Conservation (phyloP, 768 basidiomycete species). For the Hygrocybe punicea region DNA sequence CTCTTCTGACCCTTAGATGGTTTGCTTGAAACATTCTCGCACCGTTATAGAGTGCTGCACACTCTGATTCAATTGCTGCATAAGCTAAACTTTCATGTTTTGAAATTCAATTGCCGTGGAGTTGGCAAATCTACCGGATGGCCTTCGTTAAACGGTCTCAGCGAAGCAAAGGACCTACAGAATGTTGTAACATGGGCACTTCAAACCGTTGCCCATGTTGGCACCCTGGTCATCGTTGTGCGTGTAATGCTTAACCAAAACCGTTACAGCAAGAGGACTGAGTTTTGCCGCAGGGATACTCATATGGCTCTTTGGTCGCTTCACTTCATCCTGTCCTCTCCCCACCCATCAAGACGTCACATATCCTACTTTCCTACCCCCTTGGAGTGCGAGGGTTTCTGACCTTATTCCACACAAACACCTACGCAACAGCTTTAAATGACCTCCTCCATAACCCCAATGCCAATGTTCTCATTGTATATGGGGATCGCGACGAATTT, state of each 20-base stretch:
- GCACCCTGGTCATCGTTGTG: conserved; percentile 59
- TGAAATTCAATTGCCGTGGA: conserved; percentile 75
- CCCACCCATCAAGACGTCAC: conserved; percentile 50
- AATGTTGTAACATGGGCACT: conserved; percentile 58
- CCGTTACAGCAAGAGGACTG: conserved; percentile 3
- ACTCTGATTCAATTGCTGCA: conserved; percentile 43
- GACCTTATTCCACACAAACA: conserved; percentile 60
- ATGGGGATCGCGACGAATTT: conserved; percentile 71
- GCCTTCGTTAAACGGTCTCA: conserved; percentile 67
- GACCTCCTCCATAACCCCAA: conserved; percentile 45
- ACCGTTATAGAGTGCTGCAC: conserved; percentile 41
- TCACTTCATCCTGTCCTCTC: conserved; percentile 59
- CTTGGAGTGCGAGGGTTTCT: conserved; percentile 62
- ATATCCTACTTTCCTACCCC: conserved; percentile 76
- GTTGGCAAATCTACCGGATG: conserved; percentile 72
- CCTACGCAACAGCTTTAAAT: conserved; percentile 52
- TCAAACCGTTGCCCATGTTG: conserved; percentile 39
- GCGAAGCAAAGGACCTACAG: conserved; percentile 67
- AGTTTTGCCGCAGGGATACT: conserved; percentile 63
- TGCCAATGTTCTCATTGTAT: conserved; percentile 58
- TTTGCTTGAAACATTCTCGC: not conserved
- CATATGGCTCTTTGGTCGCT: conserved; percentile 71
- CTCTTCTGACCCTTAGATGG: not conserved
- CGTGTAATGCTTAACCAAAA: conserved; percentile 20
- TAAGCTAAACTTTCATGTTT: conserved; percentile 49